Percentiles rank a stretch among this genome's conserved stretches.
Evolutionary conservation across 2,329 filamentous ascomycete genomes (phyloP).

Genomic region (Ambrosiella beaveri): DNA sequence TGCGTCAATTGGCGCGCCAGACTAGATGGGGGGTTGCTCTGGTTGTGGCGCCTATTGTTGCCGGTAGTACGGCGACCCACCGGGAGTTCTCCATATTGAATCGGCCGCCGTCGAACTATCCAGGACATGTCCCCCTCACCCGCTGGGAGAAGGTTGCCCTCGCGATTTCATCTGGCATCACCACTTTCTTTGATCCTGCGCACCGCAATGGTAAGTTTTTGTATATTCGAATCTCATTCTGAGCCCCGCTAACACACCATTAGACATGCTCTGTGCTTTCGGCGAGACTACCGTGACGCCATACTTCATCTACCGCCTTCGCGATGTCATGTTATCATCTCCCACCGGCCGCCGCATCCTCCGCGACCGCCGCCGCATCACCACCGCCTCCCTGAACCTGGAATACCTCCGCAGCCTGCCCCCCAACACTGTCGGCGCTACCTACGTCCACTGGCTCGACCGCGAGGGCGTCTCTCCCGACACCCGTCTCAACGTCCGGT

Average conservation of each 20-base stretch:
- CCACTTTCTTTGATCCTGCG: constrained; percentile 49
- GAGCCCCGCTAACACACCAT: not conserved
- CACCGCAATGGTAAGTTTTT: constrained; percentile 49
- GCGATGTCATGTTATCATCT: constrained; percentile 72
- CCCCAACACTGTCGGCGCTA: constrained; percentile 55
- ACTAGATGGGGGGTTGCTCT: not conserved
- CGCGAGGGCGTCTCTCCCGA: constrained; percentile 85
- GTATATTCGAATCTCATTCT: not conserved
- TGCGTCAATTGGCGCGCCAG: not conserved
- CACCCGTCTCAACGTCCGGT: constrained; percentile 64
- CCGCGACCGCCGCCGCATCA: constrained; percentile 75
- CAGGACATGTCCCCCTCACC: constrained; percentile 81
- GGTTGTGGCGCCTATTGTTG: not conserved
- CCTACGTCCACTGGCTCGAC: constrained; percentile 84
- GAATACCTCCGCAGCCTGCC: constrained; percentile 55
- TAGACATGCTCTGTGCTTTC: constrained; percentile 85
- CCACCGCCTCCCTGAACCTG: constrained; percentile 51
- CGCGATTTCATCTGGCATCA: constrained; percentile 44
- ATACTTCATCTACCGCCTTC: constrained; percentile 85
- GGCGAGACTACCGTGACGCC: constrained; percentile 89
- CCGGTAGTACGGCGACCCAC: not conserved
- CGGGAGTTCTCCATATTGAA: constrained; percentile 59
- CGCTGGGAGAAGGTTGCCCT: constrained; percentile 57
- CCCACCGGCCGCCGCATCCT: constrained; percentile 81
- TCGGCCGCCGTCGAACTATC: constrained; percentile 73